Percentiles rank a stretch among this genome's conserved stretches.
These are phyloP conservation scores for Pseudocercospora macadamiae DNA, from an alignment of 2,329 filamentous ascomycete genomes.

Conservation along the genomic window DNA sequence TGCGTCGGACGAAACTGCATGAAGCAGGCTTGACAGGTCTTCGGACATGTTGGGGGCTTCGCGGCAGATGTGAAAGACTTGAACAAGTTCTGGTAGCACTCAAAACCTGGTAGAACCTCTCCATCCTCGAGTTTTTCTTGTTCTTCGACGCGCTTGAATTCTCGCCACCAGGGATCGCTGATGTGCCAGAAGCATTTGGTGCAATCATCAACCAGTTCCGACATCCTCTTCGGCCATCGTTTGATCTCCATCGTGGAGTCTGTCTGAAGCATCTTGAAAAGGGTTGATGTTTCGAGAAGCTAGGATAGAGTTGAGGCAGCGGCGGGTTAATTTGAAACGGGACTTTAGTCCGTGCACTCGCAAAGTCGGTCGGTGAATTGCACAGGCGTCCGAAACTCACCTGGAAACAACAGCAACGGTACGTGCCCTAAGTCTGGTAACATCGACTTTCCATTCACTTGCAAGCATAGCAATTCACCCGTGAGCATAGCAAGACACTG, in stretches of 20 bases:
- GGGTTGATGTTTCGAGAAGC: not conserved
- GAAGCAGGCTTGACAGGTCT: slow-evolving; percentile 5
- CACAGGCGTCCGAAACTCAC: not conserved
- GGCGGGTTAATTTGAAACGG: not conserved
- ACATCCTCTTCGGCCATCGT: not conserved
- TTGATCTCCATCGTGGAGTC: not conserved
- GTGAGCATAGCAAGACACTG: no score
- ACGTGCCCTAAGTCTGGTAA: no score
- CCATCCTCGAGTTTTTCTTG: not conserved
- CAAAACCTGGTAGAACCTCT: not conserved
- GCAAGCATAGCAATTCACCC: no score
- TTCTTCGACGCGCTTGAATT: not conserved
- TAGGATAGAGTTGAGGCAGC: not conserved
- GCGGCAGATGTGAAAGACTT: not conserved
- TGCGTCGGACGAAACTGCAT: slow-evolving; percentile 1
- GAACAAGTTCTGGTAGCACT: not conserved
- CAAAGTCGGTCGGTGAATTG: not conserved
- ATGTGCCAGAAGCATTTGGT: not conserved
- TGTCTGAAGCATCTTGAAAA: not conserved
- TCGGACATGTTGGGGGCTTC: not conserved
- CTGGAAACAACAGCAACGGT: not conserved
- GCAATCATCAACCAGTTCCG: not conserved
- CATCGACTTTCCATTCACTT: no score
- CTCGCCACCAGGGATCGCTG: not conserved
- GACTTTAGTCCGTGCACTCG: not conserved